phyloP scores from a whole-genome alignment of 768 basidiomycete species.

The Mycena indigotica region DNA sequence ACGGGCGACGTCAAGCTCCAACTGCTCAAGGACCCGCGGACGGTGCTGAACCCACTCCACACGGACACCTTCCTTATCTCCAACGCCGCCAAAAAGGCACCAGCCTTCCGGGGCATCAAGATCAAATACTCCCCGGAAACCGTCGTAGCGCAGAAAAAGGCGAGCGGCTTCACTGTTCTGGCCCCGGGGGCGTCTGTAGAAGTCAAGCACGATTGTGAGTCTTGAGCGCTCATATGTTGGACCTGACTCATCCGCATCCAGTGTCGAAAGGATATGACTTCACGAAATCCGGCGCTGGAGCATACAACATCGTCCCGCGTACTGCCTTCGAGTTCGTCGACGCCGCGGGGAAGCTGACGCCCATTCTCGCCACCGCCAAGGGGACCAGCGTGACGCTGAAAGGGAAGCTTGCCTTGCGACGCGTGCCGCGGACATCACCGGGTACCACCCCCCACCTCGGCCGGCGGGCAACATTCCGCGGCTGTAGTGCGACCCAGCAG shows the following conservation, averaged over 20 bases:
- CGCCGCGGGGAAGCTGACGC: slow-evolving; percentile 25
- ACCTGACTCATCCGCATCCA: too few relatives aligned
- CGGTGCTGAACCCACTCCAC: slow-evolving; percentile 37
- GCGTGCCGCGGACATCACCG: slow-evolving; percentile 30
- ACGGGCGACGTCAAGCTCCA: slow-evolving; percentile 47
- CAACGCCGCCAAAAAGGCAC: slow-evolving; percentile 34
- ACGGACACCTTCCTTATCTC: slow-evolving; percentile 43
- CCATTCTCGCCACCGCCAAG: slow-evolving; percentile 36
- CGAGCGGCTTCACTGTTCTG: slow-evolving; percentile 40
- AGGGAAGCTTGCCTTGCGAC: slow-evolving; percentile 42
- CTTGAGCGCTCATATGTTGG: not conserved
- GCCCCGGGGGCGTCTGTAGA: slow-evolving; percentile 40
- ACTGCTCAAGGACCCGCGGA: slow-evolving; percentile 45
- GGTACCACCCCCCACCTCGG: too few relatives aligned
- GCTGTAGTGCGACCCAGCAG: slow-evolving; percentile 41
- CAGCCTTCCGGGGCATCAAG: slow-evolving; percentile 41
- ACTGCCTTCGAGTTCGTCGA: slow-evolving; percentile 42
- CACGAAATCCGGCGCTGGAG: slow-evolving; percentile 36
- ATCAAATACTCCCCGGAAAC: slow-evolving; percentile 42
- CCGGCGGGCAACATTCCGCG: slow-evolving; percentile 40
- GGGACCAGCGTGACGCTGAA: slow-evolving; percentile 34
- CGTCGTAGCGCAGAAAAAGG: slow-evolving; percentile 25
- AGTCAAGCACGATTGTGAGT: slow-evolving; percentile 40
- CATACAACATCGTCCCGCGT: slow-evolving; percentile 40
- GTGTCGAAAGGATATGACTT: slow-evolving; percentile 51